Conservation (phyloP, 2,329 filamentous ascomycete genomes). For the Colletotrichum ledebouriae region DNA sequence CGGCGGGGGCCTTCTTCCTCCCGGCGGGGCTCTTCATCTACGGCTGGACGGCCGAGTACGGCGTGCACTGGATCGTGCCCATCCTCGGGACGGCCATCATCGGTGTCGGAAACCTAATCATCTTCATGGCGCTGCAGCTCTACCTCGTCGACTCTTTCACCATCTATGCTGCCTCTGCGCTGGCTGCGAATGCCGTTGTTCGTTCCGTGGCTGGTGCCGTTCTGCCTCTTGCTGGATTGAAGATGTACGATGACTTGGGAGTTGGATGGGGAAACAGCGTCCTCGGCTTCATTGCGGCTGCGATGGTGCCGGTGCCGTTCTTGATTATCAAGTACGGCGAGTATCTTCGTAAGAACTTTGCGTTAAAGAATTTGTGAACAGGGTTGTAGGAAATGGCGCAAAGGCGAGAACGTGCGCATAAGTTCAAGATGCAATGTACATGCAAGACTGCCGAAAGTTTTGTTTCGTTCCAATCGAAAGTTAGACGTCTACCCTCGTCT, state of each 20-base stretch:
- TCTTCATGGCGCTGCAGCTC: conserved; percentile 68
- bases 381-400: background rate
- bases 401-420: background rate
- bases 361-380: conserved; percentile 22
- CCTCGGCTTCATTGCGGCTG: conserved; percentile 57
- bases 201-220: conserved; percentile 56
- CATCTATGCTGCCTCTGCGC: conserved; percentile 62
- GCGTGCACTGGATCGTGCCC: conserved; percentile 70
- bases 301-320: conserved; percentile 60
- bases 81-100: conserved; percentile 65
- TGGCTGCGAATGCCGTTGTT: conserved; percentile 74
- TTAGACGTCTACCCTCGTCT: too few relatives aligned
- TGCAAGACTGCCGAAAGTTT: background rate
- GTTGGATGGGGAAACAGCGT: conserved; percentile 45
- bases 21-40: conserved; percentile 47
- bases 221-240: conserved; percentile 40
- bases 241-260: conserved; percentile 42
- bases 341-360: conserved; percentile 46
- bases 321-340: conserved; percentile 62
- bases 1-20: conserved; percentile 26
- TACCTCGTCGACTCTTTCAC: conserved; percentile 74
- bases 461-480: too few relatives aligned
- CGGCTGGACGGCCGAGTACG: conserved; percentile 57
- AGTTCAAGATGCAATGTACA: background rate
- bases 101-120: conserved; percentile 59